These are phyloP conservation scores for Cucurbita pepo DNA, from an alignment of 306 rosid species.

Conservation along the genomic window DNA sequence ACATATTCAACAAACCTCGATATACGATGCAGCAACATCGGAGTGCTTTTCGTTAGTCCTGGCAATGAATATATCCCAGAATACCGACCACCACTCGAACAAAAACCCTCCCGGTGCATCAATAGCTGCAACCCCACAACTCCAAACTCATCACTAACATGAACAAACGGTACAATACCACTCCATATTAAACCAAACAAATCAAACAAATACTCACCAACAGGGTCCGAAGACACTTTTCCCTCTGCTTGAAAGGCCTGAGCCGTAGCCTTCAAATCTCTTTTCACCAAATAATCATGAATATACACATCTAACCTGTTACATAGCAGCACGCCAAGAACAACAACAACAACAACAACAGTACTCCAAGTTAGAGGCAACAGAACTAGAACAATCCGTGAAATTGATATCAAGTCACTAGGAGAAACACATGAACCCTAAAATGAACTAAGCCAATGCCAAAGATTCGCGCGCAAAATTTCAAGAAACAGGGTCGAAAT, in stretches of 20 bases:
- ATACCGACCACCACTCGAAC: conserved; percentile 99
- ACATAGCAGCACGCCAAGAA: neutral
- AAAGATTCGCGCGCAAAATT: neutral
- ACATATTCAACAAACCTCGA: conserved; percentile 52
- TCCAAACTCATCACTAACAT: conserved; percentile 4
- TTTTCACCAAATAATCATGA: conserved; percentile 86
- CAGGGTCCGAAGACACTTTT: conserved; percentile 97
- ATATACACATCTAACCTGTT: conserved; percentile 96
- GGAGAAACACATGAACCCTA: conserved; percentile 16
- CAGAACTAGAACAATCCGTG: neutral
- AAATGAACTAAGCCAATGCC: conserved; percentile 3
- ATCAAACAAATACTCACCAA: conserved; percentile 47
- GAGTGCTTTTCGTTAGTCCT: conserved; percentile 99
- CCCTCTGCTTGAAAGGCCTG: conserved; percentile 98
- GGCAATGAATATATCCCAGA: conserved; percentile 99
- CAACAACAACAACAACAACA: conserved; percentile 12
- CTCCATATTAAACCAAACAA: neutral
- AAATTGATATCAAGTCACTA: neutral
- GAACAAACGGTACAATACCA: neutral
- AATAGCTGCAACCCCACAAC: conserved; percentile 55
- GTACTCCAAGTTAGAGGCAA: neutral
- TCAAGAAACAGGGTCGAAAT: neutral
- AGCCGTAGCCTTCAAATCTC: conserved; percentile 95
- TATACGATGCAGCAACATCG: conserved; percentile 94
- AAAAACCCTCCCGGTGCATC: conserved; percentile 99